Evolutionary conservation across 1,284 basidiomycete species (phyloP).

Genomic region (Sanghuangporus baumii): DNA sequence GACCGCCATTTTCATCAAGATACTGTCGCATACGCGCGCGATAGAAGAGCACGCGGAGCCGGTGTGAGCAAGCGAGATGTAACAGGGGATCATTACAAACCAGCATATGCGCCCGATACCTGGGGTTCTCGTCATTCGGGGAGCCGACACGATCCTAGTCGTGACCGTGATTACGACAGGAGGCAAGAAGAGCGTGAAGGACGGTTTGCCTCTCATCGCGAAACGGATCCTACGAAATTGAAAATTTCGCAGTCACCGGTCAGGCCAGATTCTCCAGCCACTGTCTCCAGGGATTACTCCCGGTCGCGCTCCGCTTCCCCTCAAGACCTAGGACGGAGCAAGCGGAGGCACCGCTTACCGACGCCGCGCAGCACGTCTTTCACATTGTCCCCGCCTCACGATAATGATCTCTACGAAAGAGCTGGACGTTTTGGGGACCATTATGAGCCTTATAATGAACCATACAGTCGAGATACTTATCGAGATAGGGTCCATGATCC

Average conservation of each 20-base stretch:
- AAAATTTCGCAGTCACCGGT: not conserved
- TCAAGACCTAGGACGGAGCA: not conserved
- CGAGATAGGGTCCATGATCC: conserved; percentile 12
- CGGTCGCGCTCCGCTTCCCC: conserved; percentile 3
- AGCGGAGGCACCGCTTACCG: conserved; percentile 15
- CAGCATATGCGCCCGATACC: not conserved
- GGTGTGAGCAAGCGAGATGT: not conserved
- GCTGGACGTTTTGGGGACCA: conserved; percentile 14
- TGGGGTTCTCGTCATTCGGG: not conserved
- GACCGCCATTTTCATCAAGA: conserved; percentile 33
- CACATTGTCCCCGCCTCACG: conserved; percentile 6
- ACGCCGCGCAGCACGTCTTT: conserved; percentile 15
- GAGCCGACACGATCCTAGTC: conserved; percentile 22
- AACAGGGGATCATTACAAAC: conserved; percentile 15
- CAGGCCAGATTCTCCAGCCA: not conserved
- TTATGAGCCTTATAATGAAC: conserved; percentile 9
- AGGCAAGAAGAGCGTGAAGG: not conserved
- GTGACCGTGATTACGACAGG: conserved; percentile 6
- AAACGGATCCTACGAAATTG: too few relatives aligned
- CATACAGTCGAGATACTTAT: conserved; percentile 7
- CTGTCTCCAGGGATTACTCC: conserved; percentile 3
- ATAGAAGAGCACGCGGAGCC: not conserved
- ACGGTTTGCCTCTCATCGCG: not conserved
- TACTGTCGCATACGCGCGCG: conserved; percentile 20
- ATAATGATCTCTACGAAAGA: conserved; percentile 14